phyloP scores from a whole-genome alignment of 129 eudicot species.

The Escallonia rubra region DNA sequence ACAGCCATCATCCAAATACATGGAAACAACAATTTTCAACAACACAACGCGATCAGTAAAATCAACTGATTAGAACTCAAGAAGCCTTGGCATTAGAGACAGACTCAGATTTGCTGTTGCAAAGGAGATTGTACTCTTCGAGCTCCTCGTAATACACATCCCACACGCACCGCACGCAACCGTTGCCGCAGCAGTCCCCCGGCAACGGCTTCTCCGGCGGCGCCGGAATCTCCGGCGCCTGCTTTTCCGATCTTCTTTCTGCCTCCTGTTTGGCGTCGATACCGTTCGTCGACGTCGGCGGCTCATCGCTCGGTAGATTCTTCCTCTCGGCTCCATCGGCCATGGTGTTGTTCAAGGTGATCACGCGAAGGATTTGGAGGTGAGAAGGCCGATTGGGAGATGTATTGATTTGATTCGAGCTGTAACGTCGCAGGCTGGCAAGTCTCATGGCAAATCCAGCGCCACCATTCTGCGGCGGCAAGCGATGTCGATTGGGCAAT shows the following conservation, averaged over 20 bases:
- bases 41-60: too few relatives aligned
- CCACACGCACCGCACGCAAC: conserved; percentile 94
- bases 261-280: conserved; percentile 17
- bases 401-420: conserved; percentile 5
- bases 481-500: conserved; percentile 6
- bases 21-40: too few relatives aligned
- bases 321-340: conserved; percentile 16
- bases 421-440: conserved; percentile 16
- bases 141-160: conserved; percentile 78
- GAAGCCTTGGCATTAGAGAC: conserved; percentile 20
- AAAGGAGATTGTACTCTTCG: conserved; percentile 52
- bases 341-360: conserved; percentile 21
- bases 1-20: too few relatives aligned
- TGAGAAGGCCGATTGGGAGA: conserved; percentile 19
- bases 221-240: conserved; percentile 34
- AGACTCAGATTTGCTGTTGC: conserved; percentile 27
- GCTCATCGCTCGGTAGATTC: conserved; percentile 12
- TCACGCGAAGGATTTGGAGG: conserved; percentile 8
- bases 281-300: background rate
- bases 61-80: background rate
- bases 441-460: conserved; percentile 27
- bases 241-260: conserved; percentile 16
- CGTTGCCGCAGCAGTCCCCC: conserved; percentile 91
- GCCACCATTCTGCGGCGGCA: conserved; percentile 11
- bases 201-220: conserved; percentile 97